phyloP scores from a whole-genome alignment of 768 basidiomycete species.

The Lepiota subincarnata region DNA sequence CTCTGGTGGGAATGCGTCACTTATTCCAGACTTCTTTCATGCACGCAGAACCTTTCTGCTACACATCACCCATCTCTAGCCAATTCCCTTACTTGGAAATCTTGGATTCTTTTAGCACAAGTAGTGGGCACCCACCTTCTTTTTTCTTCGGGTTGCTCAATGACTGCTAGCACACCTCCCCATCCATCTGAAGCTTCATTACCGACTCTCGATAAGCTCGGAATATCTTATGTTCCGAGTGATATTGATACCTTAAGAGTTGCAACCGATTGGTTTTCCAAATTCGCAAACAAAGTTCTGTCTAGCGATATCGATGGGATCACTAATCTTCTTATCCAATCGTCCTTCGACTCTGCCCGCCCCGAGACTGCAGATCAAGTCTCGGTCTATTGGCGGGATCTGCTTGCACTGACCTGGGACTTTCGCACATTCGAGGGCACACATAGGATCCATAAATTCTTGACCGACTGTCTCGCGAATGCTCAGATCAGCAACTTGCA shows the following conservation, averaged over 20 bases:
- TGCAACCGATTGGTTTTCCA: slow-evolving; percentile 25
- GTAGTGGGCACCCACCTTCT: not conserved
- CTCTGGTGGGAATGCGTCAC: too few species aligned
- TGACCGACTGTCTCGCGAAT: slow-evolving; percentile 31
- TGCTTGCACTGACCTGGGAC: slow-evolving; percentile 49
- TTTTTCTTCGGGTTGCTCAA: not conserved
- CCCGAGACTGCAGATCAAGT: slow-evolving; percentile 14
- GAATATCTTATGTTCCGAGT: slow-evolving; percentile 23
- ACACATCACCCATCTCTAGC: too few species aligned
- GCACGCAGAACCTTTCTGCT: too few species aligned
- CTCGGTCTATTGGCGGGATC: slow-evolving; percentile 46
- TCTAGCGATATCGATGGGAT: slow-evolving; percentile 20
- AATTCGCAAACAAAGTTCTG: slow-evolving; percentile 15
- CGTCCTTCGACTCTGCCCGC: slow-evolving; percentile 23
- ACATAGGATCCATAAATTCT: slow-evolving; percentile 33
- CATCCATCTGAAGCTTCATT: slow-evolving; percentile 23
- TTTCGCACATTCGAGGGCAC: slow-evolving; percentile 43
- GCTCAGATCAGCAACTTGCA: slow-evolving; percentile 25
- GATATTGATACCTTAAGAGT: slow-evolving; percentile 26
- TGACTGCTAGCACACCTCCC: not conserved
- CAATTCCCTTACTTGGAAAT: too few species aligned
- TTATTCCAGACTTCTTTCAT: too few species aligned
- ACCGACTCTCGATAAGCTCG: slow-evolving; percentile 27
- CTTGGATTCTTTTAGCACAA: too few species aligned
- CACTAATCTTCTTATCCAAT: slow-evolving; percentile 24